Evolutionary conservation across 1,139 yeast genomes (phyloP), one percentile per base, ranked within the genome.

Genomic region (Kodamaea derodonti): DNA sequence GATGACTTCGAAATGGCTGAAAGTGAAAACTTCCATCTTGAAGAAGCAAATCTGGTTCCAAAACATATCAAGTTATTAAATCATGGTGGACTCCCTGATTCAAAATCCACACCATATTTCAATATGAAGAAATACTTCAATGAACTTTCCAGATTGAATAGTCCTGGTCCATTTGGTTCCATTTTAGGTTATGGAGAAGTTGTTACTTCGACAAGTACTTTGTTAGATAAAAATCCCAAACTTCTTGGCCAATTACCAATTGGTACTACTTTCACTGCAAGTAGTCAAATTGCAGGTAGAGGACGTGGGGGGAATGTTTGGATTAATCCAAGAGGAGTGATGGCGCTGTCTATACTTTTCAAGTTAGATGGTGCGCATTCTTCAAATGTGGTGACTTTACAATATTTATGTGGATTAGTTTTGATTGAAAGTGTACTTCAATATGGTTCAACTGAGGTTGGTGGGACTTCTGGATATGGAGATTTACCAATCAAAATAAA

Each of bases 281-380:
- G 92, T 1, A 76, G 84, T 3, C 99, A 94, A 55, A 80, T 86
- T 1, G 75, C 88, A 0, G 99, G 98, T 1, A 70, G 94, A 34
- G 99, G 99, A 1, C 75, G 99, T 40, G 95, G 97, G 5, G 95
- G 94, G 2, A 94, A 94, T 48, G 81, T 81, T 1, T 94, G 98
- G 98, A 81, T 94, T 17, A 90, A 87, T 46, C 98, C 98, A 1
- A 73, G 75, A 24, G 99, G 99, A 6, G 95, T 88, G 1, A 62
- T 88, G 57, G 95, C 97, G 0, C 76, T 80, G 22, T 86, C 97
- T 0, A 73, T 80, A 1, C 73, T 87, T 5, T 58, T 87, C 42
- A 73, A 79, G 35, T 60, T 86, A 14, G 85, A 90, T 0, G 14
- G 14, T 16, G 14, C 23, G 10, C 7, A 12, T 5, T 48, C 62